Conservation (phyloP, 495 filamentous ascomycete species). For the Arthonia radiata region DNA sequence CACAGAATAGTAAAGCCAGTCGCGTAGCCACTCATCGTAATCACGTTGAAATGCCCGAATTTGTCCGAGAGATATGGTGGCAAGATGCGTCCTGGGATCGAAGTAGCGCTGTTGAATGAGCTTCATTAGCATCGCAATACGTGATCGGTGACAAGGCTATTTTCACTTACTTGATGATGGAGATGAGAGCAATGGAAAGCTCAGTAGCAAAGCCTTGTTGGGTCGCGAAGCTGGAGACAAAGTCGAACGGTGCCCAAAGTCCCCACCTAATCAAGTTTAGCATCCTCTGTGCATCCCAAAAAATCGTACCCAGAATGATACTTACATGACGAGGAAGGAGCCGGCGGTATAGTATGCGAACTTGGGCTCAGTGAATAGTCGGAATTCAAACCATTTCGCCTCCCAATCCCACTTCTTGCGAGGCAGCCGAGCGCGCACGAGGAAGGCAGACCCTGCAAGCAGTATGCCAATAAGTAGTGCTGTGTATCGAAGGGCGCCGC, state of each 20-base stretch:
- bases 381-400: conserved; percentile 12
- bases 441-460: conserved; percentile 6
- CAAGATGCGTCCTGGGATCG: conserved; percentile 8
- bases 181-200: conserved; percentile 13
- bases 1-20: conserved; percentile 13
- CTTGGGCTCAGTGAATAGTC: conserved; percentile 9
- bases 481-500: conserved; percentile 5
- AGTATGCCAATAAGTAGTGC: conserved; percentile 14
- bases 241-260: conserved; percentile 13
- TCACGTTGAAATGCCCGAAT: conserved; percentile 7
- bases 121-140: too few relatives aligned
- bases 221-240: conserved; percentile 9
- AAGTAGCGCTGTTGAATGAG: conserved; percentile 4
- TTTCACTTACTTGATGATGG: conserved; percentile 9
- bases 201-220: conserved; percentile 6
- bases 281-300: background rate
- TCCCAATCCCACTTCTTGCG: conserved; percentile 10
- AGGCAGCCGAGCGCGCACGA: conserved; percentile 10
- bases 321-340: conserved; percentile 9
- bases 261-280: conserved; percentile 10
- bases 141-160: too few relatives aligned
- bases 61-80: conserved; percentile 7
- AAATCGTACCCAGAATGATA: background rate
- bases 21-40: conserved; percentile 4
- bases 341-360: conserved; percentile 13